Evolutionary conservation across 768 basidiomycete species (phyloP).

Genomic region (Tulasnella sp.): DNA sequence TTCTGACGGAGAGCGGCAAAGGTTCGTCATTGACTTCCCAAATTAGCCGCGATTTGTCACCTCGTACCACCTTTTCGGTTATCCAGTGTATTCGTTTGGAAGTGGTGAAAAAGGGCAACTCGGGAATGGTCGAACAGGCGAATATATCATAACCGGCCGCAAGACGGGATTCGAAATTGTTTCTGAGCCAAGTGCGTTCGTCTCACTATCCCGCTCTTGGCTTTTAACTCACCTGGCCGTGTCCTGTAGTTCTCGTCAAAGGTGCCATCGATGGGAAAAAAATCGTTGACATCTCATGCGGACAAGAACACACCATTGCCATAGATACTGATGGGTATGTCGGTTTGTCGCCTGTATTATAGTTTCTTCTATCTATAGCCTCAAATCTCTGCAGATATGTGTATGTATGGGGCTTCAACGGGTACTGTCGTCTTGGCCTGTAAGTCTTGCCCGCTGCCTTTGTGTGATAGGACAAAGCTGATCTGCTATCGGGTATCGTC

Average conservation of each 20-base stretch:
- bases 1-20: slow-evolving; percentile 79
- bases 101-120: slow-evolving; percentile 91
- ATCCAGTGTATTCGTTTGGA: slow-evolving; percentile 78
- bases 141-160: slow-evolving; percentile 80
- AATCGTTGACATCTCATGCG: slow-evolving; percentile 78
- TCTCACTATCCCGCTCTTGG: slow-evolving; percentile 27
- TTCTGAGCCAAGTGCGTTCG: slow-evolving; percentile 55
- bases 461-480: not conserved
- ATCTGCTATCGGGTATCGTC: not conserved
- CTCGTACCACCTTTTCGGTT: not conserved
- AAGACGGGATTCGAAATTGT: slow-evolving; percentile 81
- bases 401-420: slow-evolving; percentile 85
- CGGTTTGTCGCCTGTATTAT: slow-evolving; percentile 32
- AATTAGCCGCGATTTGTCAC: not conserved
- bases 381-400: slow-evolving; percentile 49
- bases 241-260: slow-evolving; percentile 59
- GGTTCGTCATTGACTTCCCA: slow-evolving; percentile 43
- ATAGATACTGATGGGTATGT: slow-evolving; percentile 68
- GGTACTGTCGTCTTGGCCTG: slow-evolving; percentile 86
- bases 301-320: slow-evolving; percentile 82
- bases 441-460: not conserved
- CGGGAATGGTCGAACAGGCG: slow-evolving; percentile 90
- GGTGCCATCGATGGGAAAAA: slow-evolving; percentile 66
- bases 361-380: not conserved
- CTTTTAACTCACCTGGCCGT: not conserved